Evolutionary conservation across 129 eudicot genomes (phyloP).

Genomic region (Escallonia rubra): DNA sequence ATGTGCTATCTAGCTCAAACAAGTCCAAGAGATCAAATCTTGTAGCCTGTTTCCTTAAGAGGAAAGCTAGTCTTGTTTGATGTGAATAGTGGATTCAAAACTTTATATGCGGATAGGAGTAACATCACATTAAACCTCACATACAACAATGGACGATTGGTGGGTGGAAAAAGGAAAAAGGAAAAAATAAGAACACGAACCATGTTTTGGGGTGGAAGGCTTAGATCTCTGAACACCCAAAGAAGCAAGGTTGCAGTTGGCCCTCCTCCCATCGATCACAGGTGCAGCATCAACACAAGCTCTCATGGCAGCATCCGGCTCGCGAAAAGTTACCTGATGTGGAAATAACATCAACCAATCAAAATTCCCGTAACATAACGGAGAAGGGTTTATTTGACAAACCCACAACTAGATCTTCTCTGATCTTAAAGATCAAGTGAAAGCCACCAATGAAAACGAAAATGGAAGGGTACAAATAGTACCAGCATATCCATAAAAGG

Average conservation of each 20-base stretch:
- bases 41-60: no score
- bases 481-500: neutral
- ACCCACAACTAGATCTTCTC: neutral
- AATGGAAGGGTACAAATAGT: no score
- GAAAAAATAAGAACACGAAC: conserved; percentile 20
- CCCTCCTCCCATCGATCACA: conserved; percentile 8
- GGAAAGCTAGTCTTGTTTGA: no score
- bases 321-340: conserved; percentile 83
- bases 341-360: neutral
- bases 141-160: no score
- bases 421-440: neutral
- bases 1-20: no score
- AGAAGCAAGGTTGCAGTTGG: conserved; percentile 15
- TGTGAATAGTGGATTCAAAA: no score
- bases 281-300: conserved; percentile 16
- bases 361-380: neutral
- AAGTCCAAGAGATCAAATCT: no score
- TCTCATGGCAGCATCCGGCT: conserved; percentile 36
- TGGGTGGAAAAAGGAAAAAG: neutral
- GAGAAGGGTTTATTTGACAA: neutral
- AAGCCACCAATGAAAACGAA: neutral
- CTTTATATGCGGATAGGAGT: no score
- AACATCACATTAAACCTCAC: no score
- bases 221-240: conserved; percentile 8
- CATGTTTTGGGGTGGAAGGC: conserved; percentile 65